A percentile compares a stretch with the other conserved stretches of the same genome.
Conservation (phyloP, 768 basidiomycete genomes). For the Boletus reticuloceps region DNA sequence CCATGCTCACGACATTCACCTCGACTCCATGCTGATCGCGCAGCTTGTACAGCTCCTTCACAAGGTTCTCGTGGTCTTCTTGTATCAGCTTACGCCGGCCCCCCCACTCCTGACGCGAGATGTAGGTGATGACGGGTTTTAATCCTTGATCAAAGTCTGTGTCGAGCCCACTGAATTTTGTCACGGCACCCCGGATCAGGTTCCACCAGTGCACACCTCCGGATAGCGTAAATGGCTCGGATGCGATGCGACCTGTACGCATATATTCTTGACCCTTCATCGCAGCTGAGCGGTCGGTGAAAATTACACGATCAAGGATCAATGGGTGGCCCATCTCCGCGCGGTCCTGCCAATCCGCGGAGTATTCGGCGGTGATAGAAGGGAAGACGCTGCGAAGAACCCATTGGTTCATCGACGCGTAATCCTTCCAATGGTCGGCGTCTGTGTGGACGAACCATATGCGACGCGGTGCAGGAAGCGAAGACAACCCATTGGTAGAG, state of each 20-base stretch:
- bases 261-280: slow-evolving; percentile 67
- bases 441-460: slow-evolving; percentile 75
- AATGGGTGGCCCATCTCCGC: slow-evolving; percentile 63
- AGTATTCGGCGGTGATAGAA: slow-evolving; percentile 74
- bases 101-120: slow-evolving; percentile 91
- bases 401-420: slow-evolving; percentile 88
- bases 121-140: slow-evolving; percentile 86
- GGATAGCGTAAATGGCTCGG: slow-evolving; percentile 70
- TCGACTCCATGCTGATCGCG: slow-evolving; percentile 76
- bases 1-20: slow-evolving; percentile 84
- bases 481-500: slow-evolving; percentile 59
- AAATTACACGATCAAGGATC: slow-evolving; percentile 83
- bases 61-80: slow-evolving; percentile 76
- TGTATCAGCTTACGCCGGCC: slow-evolving; percentile 76
- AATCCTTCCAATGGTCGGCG: slow-evolving; percentile 84
- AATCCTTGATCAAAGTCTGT: slow-evolving; percentile 43
- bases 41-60: slow-evolving; percentile 67
- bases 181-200: slow-evolving; percentile 68
- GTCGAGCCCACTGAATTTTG: slow-evolving; percentile 65
- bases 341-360: slow-evolving; percentile 82
- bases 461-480: slow-evolving; percentile 70
- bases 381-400: slow-evolving; percentile 80
- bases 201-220: slow-evolving; percentile 86
- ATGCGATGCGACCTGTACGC: slow-evolving; percentile 73
- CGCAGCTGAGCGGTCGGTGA: slow-evolving; percentile 84